Base-by-base conservation (phyloP, 768 basidiomycete genomes). In the Mycena sanguinolenta region DNA sequence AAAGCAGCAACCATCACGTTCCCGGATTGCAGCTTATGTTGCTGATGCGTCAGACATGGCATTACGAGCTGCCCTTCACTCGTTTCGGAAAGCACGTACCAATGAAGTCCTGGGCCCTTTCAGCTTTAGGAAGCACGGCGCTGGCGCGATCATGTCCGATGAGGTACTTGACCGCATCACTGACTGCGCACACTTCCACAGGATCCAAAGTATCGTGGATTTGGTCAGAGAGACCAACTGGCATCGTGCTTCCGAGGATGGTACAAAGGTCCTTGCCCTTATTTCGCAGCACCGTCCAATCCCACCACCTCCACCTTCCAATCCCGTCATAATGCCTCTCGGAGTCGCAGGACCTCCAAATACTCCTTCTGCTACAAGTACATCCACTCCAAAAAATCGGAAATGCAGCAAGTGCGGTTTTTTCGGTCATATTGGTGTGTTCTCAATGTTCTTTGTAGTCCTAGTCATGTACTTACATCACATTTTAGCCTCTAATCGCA, bases 131-230 rank as follows among this genome's bases (percentile, higher is more conserved):
- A 58, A 44, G 17, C 54, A 25, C 19, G 63, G 63, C 32, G 39
- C 42, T 3, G 63, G 38, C 6, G 19, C 25, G 3, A 49, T 65
- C 42, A 65, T 65, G 55, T 23, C 63, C 12, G 44, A 65, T 36
- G 63, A 65, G 6, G 63, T 65, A 12, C 54, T 65, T 25, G 21
- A 65, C 14, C 63, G 55, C 7, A 65, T 65, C 16, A 42, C 32
- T 3, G 63, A 65, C 25, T 65, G 63, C n/a, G 55, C 63, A 0
- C 63, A 58, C 32, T 58, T 49, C 34, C 28, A 32, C 42, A 65
- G 46, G 21, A 58, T 65, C 9, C 19, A 49, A 27, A 46, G 54
- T 10, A 57, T 30, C 1, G 55, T 42, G 16, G 54, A 65, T 32
- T 19, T 65, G n/a, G 13, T 36, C 10, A 44, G 28, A 9, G 63